Evolutionary conservation across 1,284 basidiomycete species (phyloP).

Genomic region (Takashimella tepidaria): DNA sequence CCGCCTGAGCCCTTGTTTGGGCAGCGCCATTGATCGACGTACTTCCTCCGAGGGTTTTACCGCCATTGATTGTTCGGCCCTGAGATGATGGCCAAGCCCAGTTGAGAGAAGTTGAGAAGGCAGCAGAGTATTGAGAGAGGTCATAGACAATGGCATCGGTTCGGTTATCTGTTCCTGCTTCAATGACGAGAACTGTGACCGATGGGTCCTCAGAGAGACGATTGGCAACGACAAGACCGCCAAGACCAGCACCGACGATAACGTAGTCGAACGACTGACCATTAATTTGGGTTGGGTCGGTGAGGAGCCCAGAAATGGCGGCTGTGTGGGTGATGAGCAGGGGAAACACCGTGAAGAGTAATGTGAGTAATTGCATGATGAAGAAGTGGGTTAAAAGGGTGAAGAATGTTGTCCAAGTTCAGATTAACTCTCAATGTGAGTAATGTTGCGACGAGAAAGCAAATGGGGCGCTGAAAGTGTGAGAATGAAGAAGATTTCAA

Average conservation of each 20-base stretch:
- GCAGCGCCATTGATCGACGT: conserved; percentile 26
- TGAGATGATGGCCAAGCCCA: conserved; percentile 16
- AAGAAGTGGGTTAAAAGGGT: too few relatives aligned
- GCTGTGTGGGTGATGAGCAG: neutral
- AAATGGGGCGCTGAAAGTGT: too few relatives aligned
- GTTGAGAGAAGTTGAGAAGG: conserved; percentile 16
- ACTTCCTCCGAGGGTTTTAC: conserved; percentile 21
- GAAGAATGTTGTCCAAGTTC: too few relatives aligned
- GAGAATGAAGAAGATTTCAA: too few relatives aligned
- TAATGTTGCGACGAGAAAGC: too few relatives aligned
- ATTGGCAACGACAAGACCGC: conserved; percentile 8
- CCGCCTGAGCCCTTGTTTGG: conserved; percentile 56
- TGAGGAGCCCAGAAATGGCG: conserved; percentile 4
- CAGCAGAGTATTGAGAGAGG: conserved; percentile 15
- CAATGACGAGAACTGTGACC: conserved; percentile 15
- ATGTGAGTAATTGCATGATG: neutral
- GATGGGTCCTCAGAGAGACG: conserved; percentile 9
- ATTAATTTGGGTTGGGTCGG: neutral
- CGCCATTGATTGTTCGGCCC: conserved; percentile 15
- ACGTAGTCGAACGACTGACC: conserved; percentile 9
- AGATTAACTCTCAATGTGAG: too few relatives aligned
- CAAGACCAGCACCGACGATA: conserved; percentile 12
- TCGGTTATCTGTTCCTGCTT: conserved; percentile 24
- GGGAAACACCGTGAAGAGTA: neutral
- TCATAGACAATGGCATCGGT: conserved; percentile 16